Evolutionary conservation across 2,329 filamentous ascomycete genomes (phyloP).

Genomic region (Sporothrix euskadiensis): DNA sequence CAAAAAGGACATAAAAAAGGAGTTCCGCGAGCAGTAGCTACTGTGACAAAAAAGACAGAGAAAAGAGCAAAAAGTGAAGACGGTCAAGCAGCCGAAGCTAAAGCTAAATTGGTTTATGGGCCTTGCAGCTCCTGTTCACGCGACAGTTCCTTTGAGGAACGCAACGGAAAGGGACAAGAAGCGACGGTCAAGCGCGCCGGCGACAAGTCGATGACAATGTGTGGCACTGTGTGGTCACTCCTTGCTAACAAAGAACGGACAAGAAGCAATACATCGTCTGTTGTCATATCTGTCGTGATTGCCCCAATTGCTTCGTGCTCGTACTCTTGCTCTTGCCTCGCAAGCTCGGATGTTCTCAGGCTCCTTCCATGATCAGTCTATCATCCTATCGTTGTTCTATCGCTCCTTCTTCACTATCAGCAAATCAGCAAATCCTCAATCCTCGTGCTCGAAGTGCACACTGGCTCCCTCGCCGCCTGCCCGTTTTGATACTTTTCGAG

Average conservation of each 20-base stretch:
- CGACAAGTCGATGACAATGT: neutral
- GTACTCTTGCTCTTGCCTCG: conserved; percentile 13
- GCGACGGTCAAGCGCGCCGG: neutral
- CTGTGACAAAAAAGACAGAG: neutral
- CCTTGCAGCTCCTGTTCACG: neutral
- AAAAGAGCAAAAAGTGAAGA: neutral
- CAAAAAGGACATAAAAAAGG: neutral
- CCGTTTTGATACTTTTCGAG: conserved; percentile 15
- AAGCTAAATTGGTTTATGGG: conserved; percentile 6
- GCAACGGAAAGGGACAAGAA: neutral
- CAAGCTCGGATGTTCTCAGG: neutral
- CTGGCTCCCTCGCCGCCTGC: neutral
- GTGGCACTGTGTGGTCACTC: neutral
- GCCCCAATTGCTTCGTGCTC: conserved; percentile 1
- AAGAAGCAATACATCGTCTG: neutral
- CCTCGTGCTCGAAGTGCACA: neutral
- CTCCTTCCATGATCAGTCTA: neutral
- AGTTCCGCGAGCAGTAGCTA: neutral
- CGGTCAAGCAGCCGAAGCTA: neutral
- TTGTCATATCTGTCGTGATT: neutral
- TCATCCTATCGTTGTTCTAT: neutral
- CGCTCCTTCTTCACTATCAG: neutral
- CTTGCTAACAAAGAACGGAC: neutral
- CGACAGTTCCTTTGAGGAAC: neutral
- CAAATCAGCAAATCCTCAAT: neutral